Base-by-base conservation (phyloP, 2,329 filamentous ascomycete species). In the Alternaria tenuissima region DNA sequence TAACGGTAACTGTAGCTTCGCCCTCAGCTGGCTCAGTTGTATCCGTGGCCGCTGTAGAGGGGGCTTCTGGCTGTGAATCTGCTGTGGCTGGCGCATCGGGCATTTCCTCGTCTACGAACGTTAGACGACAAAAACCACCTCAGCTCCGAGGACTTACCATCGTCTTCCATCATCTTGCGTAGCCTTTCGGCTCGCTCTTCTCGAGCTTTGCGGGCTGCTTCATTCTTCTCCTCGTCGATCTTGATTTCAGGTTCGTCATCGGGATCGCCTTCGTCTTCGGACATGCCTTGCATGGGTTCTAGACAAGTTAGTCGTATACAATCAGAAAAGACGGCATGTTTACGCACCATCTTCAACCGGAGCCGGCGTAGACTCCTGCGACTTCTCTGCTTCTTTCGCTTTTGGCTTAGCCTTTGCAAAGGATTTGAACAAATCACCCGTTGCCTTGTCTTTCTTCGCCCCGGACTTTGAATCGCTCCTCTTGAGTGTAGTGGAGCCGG, bases 101-200 rank as follows among this genome's bases (percentile, higher is more conserved):
- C 72, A 89, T 86, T 12, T 86, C 84, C 30, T 89, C 86, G 24
- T 89, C 80, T 73, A 68, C 44, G 48, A 41, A 71, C 61, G 66
- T 76, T 65, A 71, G 56, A 62, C 61, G 28, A 57, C 55, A 6
- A 22, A 42, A 42, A 14, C 12, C 26, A 28, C 8, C 2, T 42
- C 7, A 28, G 24, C 24, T 18, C 4, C 6, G 12, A n/a, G 32
- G 24, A 46, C 75, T 62, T 64, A 67, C 90, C 89, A 39, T 86
- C 84, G 55, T 87, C 86, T 46, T 93, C 90, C 91, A 93, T 93
- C 90, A 93, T 93, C 68, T 87, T 86, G 56, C 84, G 85, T 48
- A 93, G 78, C 63, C 84, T 86, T 52, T 89, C 89, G 70, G 91
- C 86, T 24, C 89, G 85, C 57, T 91, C 87, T 69, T 87, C 87